These are phyloP conservation scores for Aquilaria malaccensis DNA, from an alignment of 345 rosid genomes.

Conservation along the genomic window DNA sequence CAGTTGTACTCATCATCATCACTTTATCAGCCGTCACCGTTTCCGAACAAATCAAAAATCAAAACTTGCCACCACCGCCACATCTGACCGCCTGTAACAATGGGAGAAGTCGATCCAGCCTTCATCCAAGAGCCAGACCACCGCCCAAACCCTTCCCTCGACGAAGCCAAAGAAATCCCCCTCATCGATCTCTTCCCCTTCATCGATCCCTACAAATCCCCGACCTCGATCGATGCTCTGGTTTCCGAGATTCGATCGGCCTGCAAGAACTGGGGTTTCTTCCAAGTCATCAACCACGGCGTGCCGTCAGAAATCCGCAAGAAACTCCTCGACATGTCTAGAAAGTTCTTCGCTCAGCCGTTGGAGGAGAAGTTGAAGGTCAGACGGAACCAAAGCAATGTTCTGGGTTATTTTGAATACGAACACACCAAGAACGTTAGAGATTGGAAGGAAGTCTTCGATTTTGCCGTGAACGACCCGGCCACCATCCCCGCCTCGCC, in stretches of 20 bases:
- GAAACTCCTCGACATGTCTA: conserved; percentile 31
- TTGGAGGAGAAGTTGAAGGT: conserved; percentile 56
- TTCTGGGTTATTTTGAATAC: conserved; percentile 66
- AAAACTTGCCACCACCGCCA: too few relatives aligned
- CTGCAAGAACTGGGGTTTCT: conserved; percentile 82
- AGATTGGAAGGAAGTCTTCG: conserved; percentile 92
- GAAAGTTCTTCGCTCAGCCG: conserved; percentile 44
- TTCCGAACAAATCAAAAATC: too few relatives aligned
- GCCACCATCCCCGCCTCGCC: conserved; percentile 51
- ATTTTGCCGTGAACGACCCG: conserved; percentile 49
- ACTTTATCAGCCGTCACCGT: too few relatives aligned
- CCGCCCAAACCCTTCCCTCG: conserved; percentile 27
- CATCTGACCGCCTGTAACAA: conserved; percentile 11
- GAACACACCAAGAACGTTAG: conserved; percentile 91
- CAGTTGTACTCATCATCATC: too few relatives aligned
- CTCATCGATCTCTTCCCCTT: conserved; percentile 43
- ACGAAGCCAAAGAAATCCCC: conserved; percentile 44
- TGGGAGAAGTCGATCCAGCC: conserved; percentile 46
- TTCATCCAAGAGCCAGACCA: conserved; percentile 50
- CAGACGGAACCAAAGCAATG: conserved; percentile 54
- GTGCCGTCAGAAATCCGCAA: conserved; percentile 39
- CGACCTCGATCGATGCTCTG: conserved; percentile 16
- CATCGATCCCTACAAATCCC: conserved; percentile 37
- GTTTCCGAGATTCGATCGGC: conserved; percentile 45
- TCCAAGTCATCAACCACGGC: conserved; percentile 83